phyloP scores from a whole-genome alignment of 78 protist species.

The Emiliania huxleyi region DNA sequence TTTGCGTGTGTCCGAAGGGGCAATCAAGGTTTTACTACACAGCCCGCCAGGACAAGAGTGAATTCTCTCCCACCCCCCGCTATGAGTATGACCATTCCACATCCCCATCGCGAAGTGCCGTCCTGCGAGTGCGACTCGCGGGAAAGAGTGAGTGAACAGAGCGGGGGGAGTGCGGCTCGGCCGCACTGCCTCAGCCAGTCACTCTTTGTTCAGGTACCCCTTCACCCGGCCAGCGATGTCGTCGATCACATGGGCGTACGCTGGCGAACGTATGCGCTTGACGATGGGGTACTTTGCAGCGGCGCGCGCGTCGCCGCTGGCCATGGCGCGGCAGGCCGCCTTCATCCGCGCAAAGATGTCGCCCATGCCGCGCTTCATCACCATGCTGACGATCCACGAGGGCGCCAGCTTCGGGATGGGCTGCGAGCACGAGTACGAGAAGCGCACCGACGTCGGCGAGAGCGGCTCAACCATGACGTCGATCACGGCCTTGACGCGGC shows the following conservation, averaged over 20 bases:
- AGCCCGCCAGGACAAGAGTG: no score
- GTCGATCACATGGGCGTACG: not conserved
- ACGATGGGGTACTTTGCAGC: not conserved
- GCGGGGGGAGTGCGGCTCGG: no score
- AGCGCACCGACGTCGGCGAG: not conserved
- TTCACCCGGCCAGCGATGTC: not conserved
- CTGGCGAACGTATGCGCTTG: not conserved
- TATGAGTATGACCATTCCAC: no score
- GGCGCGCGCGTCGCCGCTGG: not conserved
- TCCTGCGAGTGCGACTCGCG: no score
- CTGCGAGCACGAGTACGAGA: not conserved
- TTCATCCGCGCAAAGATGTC: not conserved
- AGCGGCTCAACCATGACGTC: not conserved
- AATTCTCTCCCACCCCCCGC: no score
- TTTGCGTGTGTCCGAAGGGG: no score
- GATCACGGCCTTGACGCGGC: not conserved
- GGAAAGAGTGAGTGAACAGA: no score
- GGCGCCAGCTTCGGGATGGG: not conserved
- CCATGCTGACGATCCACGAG: not conserved
- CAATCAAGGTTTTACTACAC: no score
- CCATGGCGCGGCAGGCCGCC: not conserved
- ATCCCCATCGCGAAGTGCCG: no score
- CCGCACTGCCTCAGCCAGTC: no score
- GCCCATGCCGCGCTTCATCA: not conserved
- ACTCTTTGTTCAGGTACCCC: no score